phyloP scores from a whole-genome alignment of 169 alveolate genomes.

The Babesia divergens region DNA sequence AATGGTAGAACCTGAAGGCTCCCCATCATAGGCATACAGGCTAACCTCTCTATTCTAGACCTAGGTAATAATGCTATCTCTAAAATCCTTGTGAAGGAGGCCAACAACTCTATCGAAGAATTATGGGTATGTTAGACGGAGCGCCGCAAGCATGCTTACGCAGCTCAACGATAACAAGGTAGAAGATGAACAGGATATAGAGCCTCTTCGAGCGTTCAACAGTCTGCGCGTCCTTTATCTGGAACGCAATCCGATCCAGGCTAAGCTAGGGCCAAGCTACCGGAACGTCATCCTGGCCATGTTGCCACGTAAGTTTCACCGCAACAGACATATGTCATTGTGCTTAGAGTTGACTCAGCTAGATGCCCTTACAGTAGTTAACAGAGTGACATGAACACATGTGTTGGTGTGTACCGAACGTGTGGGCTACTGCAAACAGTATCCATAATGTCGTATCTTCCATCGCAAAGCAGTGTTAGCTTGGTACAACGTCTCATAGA shows the following conservation, averaged over 20 bases:
- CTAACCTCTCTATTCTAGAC: constrained; percentile 68
- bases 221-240: constrained; percentile 73
- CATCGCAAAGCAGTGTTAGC: constrained; percentile 14
- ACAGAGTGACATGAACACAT: constrained; percentile 4
- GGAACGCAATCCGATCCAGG: constrained; percentile 79
- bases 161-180: constrained; percentile 74
- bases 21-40: background rate
- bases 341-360: constrained; percentile 40
- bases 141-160: background rate
- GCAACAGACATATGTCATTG: background rate
- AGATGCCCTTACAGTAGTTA: constrained; percentile 44
- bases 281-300: constrained; percentile 69
- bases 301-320: constrained; percentile 63
- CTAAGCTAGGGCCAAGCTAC: constrained; percentile 75
- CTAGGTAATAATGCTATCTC: constrained; percentile 74
- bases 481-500: constrained; percentile 21
- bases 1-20: too few species aligned
- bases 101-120: constrained; percentile 71
- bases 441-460: constrained; percentile 6
- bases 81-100: constrained; percentile 50
- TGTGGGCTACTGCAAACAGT: background rate
- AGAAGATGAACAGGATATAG: constrained; percentile 61
- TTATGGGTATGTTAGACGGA: constrained; percentile 65
- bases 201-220: constrained; percentile 43
- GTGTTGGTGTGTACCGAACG: too few species aligned